Base-by-base conservation (phyloP, 1,284 basidiomycete species). In the Fomitiporia mediterranea region DNA sequence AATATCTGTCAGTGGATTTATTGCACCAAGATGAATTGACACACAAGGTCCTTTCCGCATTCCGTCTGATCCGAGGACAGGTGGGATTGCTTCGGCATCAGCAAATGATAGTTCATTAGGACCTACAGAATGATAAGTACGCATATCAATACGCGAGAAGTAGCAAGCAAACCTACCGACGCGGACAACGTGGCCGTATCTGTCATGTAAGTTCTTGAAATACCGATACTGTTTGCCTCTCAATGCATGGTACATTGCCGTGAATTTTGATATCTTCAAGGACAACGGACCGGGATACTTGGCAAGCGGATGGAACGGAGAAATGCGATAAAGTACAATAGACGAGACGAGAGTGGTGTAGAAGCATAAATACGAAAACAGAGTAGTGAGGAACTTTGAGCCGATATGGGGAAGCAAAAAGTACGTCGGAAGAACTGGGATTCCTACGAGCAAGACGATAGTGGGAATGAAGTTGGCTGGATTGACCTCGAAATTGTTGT, bases 51-150 rank as follows among this genome's bases (percentile, higher is more conserved):
- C 53, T 13, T 32, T 46, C 21, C 25, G 17, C 53, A 54, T 46
- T 4, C 55, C 55, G 27, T 59, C 51, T 2, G 58, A 17, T 25
- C 70, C 70, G 55, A 69, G 58, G 42, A 71, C 62, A 1, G 64
- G 63, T 6, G 49, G 48, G 32, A 71, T 65, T 15, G 64, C 67
- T 32, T 66, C 64, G 7, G 64, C 65, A 35, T 67, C 62, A 27
- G 61, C 57, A 40, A 72, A 63, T 0, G 70, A 71, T n/a, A 72
- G 60, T 39, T 70, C 69, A 53, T 72, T 72, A 9, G 70, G 70
- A 19, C 69, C 70, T 70, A 39, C 30, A 52, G 8, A 40, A 8
- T 23, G 25, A 51, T 35, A 21, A 37, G 3, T 17, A 9, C n/a
- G 23, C 11, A 21, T 9, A 27, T n/a, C 34, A 34, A 28, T 4